phyloP scores from a whole-genome alignment of 192 early-diverging fungal genomes.

The Linnemannia schmuckeri region DNA sequence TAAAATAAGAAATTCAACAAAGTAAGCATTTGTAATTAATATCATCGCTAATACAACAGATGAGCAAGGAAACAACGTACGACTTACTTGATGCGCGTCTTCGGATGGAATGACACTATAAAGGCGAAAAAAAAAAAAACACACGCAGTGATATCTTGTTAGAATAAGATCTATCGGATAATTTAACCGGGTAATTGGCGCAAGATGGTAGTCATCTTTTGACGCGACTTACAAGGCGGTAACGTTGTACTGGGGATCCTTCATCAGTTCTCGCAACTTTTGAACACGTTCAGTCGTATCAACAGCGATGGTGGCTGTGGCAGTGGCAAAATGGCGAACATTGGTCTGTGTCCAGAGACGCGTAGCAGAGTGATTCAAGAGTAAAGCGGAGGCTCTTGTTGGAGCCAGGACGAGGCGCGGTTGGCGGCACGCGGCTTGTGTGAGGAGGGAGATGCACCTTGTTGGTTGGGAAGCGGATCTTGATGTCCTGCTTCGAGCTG shows the following conservation, averaged over 20 bases:
- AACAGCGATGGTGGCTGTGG: neutral
- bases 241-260: slow-evolving; percentile 27
- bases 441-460: neutral
- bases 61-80: too few species aligned
- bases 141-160: neutral
- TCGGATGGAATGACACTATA: slow-evolving; percentile 90
- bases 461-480: neutral
- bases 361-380: neutral
- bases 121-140: neutral
- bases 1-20: slow-evolving; percentile 27
- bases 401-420: neutral
- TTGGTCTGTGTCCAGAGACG: neutral
- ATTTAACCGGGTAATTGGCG: too few species aligned
- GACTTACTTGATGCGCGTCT: slow-evolving; percentile 91
- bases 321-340: neutral
- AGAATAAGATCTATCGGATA: neutral
- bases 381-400: neutral
- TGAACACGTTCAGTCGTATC: slow-evolving; percentile 27
- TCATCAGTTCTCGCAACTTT: slow-evolving; percentile 35
- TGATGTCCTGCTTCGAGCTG: neutral
- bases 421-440: neutral
- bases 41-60: neutral
- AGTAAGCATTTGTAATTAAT: neutral
- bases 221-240: slow-evolving; percentile 36
- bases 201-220: neutral